Evolutionary conservation across 1,284 basidiomycete species (phyloP).

Genomic region (Irpex sp.): DNA sequence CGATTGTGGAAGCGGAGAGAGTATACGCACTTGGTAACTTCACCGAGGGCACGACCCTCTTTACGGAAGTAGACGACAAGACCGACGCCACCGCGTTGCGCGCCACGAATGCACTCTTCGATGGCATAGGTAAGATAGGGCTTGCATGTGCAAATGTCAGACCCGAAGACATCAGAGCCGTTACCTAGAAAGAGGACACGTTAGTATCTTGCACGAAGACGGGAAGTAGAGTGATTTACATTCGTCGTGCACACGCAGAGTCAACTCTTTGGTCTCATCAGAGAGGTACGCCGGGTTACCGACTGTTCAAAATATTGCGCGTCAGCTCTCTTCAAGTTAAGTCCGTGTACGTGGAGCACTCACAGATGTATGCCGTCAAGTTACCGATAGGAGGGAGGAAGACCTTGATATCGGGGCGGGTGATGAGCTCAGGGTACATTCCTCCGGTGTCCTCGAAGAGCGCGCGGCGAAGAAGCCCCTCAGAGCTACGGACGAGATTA

Average conservation of each 20-base stretch:
- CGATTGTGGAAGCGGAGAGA: neutral
- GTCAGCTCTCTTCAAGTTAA: neutral
- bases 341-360: constrained; percentile 15
- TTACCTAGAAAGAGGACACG: constrained; percentile 43
- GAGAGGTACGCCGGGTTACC: constrained; percentile 76
- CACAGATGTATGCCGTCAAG: constrained; percentile 91
- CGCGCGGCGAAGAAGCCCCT: constrained; percentile 78
- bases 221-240: constrained; percentile 44
- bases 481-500: constrained; percentile 48
- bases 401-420: constrained; percentile 90
- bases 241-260: constrained; percentile 91
- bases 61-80: constrained; percentile 94
- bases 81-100: constrained; percentile 88
- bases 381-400: constrained; percentile 94
- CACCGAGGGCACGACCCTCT: constrained; percentile 88
- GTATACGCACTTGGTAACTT: constrained; percentile 75
- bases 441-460: constrained; percentile 95
- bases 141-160: constrained; percentile 93
- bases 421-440: constrained; percentile 95
- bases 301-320: constrained; percentile 38
- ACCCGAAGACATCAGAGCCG: constrained; percentile 85
- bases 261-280: constrained; percentile 82
- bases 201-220: neutral
- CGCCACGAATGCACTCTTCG: constrained; percentile 84
- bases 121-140: constrained; percentile 93